Evolutionary conservation across 2,329 filamentous ascomycete genomes (phyloP).

Genomic region (Fusarium napiforme): DNA sequence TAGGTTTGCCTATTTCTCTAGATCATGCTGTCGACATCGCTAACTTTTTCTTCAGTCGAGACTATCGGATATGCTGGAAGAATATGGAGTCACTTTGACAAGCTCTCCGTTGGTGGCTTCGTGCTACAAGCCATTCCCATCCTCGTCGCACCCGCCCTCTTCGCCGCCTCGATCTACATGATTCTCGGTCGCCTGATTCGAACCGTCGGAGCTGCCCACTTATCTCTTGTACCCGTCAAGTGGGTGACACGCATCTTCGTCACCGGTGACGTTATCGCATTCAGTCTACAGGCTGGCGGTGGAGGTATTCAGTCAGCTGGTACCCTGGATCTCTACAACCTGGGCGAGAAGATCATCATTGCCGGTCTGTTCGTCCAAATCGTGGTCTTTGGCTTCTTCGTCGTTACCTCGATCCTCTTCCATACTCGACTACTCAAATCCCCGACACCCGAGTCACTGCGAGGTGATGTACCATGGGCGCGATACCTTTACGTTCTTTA

Average conservation of each 20-base stretch:
- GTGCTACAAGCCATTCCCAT: constrained; percentile 14
- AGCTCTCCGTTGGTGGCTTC: neutral
- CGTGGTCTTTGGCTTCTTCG: constrained; percentile 9
- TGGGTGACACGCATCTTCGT: constrained; percentile 21
- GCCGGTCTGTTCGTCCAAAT: constrained; percentile 10
- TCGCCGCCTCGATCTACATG: constrained; percentile 22
- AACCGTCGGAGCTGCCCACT: neutral
- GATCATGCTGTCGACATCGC: accelerated
- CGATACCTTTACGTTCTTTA: constrained; percentile 15
- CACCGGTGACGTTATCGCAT: neutral
- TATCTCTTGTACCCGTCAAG: constrained; percentile 6
- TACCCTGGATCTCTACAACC: neutral
- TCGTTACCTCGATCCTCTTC: constrained; percentile 5
- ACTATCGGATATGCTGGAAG: constrained; percentile 11
- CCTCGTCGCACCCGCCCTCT: constrained; percentile 12
- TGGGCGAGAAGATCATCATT: constrained; percentile 14
- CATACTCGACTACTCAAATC: neutral
- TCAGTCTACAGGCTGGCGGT: neutral
- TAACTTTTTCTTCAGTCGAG: neutral
- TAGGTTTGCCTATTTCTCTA: accelerated
- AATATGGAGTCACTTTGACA: constrained; percentile 20
- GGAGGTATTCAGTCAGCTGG: constrained; percentile 13
- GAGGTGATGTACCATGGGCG: neutral
- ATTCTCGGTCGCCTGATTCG: constrained; percentile 16
- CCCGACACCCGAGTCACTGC: neutral